Evolutionary conservation across 2,329 filamentous ascomycete species (phyloP), one percentile per base, ranked within the genome.

Genomic region (Diplodia sapinea): DNA sequence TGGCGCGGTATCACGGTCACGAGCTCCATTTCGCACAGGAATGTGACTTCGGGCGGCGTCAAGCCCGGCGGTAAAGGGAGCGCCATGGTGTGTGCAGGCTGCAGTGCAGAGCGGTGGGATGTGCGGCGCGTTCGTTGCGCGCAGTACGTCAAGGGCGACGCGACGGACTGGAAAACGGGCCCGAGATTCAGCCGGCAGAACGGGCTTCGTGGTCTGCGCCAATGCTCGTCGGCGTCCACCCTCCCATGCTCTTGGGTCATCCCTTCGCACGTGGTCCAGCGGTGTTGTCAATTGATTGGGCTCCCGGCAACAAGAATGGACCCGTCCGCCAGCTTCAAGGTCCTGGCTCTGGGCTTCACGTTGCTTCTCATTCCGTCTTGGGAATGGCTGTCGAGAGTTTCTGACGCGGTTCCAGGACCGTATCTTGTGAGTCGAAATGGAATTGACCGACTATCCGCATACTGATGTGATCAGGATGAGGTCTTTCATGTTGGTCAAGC

Each of bases 21-120:
- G 74, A 93, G 87, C 82, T 98, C 94, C 93, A 97, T 98, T 82
- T 99, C 95, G 79, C 94, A 97, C 33, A 98, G 83, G 76, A 98
- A 99, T 62, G 93, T 91, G 55, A 96, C 91, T 82, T 99, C 95
- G 71, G 91, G 85, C 69, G 95, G 93, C 73, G 91, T 90, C 54
- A 97, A 86, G 79, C 90, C 87, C 70, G 85, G 82, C 49, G 86
- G 85, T 51, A 89, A 82, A 70, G 86, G 86, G 71, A 88, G 84
- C 63, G 87, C 87, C 87, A 89, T 89, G 66, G 72, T 74, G 43
- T 54, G 52, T 20, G 20, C 29, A 38, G 47, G 50, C 36, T 49
- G 33, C 5, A 47, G 15, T 9, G 43, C 3, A 4, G 11, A 47
- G 43, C 20, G n/a, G 43, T 47, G 2, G 7, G 9, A 20, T 11